A percentile compares a stretch with the other conserved stretches of the same genome.
Conservation (phyloP, 306 rosid genomes). For the Cucumis hystrix region DNA sequence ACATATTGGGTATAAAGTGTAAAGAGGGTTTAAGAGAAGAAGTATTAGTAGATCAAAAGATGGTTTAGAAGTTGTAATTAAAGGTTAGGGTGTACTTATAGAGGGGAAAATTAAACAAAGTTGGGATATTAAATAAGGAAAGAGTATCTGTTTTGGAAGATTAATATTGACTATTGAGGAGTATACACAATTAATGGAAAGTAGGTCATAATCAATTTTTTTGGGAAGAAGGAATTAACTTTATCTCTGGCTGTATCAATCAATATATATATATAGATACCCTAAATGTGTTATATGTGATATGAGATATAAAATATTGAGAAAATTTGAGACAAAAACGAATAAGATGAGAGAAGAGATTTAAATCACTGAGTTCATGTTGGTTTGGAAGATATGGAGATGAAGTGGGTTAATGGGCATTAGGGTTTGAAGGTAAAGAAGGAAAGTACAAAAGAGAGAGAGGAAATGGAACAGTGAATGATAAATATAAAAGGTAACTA, state of each 20-base stretch:
- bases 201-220: not conserved
- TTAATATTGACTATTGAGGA: not conserved
- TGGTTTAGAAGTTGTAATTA: too few relatives aligned
- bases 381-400: not conserved
- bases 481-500: not conserved
- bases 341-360: too few relatives aligned
- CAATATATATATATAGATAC: too few relatives aligned
- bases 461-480: not conserved
- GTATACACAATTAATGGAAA: not conserved
- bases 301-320: too few relatives aligned
- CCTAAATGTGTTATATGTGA: too few relatives aligned
- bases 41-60: too few relatives aligned
- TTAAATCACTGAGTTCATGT: too few relatives aligned
- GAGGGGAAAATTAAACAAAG: not conserved
- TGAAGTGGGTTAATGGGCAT: not conserved
- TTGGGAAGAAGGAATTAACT: too few relatives aligned
- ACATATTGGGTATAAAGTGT: not conserved
- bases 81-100: not conserved
- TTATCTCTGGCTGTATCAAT: too few relatives aligned
- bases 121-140: not conserved
- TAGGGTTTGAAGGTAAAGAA: not conserved
- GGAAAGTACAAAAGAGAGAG: not conserved
- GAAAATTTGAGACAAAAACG: too few relatives aligned
- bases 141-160: not conserved
- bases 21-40: not conserved